Conservation (phyloP, 805 yeast genomes). For the Teunomyces stri region DNA sequence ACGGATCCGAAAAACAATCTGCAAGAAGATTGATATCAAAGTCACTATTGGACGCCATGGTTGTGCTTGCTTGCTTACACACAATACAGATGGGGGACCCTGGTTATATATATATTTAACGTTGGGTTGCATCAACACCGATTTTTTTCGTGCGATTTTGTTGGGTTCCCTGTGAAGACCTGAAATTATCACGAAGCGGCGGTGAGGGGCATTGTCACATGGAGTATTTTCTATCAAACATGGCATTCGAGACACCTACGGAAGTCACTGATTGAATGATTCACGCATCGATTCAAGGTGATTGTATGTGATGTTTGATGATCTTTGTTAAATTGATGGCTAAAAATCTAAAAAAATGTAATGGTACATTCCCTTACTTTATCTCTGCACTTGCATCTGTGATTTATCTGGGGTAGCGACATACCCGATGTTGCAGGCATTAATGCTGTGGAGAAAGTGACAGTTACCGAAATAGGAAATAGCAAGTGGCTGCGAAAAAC, state of each 20-base stretch:
- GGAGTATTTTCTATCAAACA: background rate
- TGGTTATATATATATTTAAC: background rate
- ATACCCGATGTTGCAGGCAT: background rate
- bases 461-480: background rate
- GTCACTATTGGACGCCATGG: constrained; percentile 6
- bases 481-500: background rate
- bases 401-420: background rate
- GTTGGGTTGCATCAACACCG: background rate
- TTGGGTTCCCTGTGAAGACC: constrained; percentile 2
- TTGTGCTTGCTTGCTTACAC: no score
- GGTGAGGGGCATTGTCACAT: background rate
- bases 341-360: no score
- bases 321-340: no score
- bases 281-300: no score
- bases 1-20: constrained; percentile 28
- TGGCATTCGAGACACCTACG: no score
- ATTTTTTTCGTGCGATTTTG: constrained; percentile 4
- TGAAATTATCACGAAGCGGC: background rate
- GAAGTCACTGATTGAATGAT: no score
- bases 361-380: no score
- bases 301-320: no score
- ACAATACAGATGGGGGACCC: background rate
- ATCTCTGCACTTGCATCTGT: no score
- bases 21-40: constrained; percentile 41
- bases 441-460: background rate